Evolutionary conservation across 2,329 filamentous ascomycete genomes (phyloP).

Genomic region (Cordyceps pruinosa): DNA sequence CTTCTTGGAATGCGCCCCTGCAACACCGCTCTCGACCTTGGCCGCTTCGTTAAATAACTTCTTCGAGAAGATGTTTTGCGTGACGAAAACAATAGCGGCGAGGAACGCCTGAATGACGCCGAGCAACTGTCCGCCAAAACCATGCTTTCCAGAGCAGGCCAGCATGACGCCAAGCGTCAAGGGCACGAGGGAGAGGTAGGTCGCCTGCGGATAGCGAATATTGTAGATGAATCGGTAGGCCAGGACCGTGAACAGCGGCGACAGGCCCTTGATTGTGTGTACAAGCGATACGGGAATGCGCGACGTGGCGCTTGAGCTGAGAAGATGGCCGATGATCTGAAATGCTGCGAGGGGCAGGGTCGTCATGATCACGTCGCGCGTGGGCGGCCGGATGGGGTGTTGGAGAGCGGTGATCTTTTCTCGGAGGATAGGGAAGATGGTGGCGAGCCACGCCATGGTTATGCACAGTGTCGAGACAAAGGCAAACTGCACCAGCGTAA

Average conservation of each 20-base stretch:
- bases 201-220: slow-evolving; percentile 79
- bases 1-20: slow-evolving; percentile 60
- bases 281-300: slow-evolving; percentile 95
- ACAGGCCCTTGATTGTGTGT: slow-evolving; percentile 96
- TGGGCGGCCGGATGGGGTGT: slow-evolving; percentile 76
- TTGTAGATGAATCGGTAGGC: slow-evolving; percentile 87
- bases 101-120: slow-evolving; percentile 85
- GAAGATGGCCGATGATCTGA: slow-evolving; percentile 86
- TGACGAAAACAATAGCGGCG: slow-evolving; percentile 91
- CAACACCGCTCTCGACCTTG: slow-evolving; percentile 69
- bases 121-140: slow-evolving; percentile 76
- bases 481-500: slow-evolving; percentile 88
- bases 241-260: slow-evolving; percentile 87
- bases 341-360: slow-evolving; percentile 90
- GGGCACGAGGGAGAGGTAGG: slow-evolving; percentile 84
- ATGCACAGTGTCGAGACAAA: slow-evolving; percentile 88
- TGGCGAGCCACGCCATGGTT: slow-evolving; percentile 68
- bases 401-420: slow-evolving; percentile 69
- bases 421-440: slow-evolving; percentile 63
- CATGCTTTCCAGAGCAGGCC: slow-evolving; percentile 77
- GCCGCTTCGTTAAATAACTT: slow-evolving; percentile 93
- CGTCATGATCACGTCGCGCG: slow-evolving; percentile 72
- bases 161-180: slow-evolving; percentile 92
- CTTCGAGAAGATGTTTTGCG: slow-evolving; percentile 98
- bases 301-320: slow-evolving; percentile 88